A percentile compares a stretch with the other conserved stretches of the same genome.
phyloP scores from a whole-genome alignment of 208 protist species.

The Borovskyia barvae region DNA sequence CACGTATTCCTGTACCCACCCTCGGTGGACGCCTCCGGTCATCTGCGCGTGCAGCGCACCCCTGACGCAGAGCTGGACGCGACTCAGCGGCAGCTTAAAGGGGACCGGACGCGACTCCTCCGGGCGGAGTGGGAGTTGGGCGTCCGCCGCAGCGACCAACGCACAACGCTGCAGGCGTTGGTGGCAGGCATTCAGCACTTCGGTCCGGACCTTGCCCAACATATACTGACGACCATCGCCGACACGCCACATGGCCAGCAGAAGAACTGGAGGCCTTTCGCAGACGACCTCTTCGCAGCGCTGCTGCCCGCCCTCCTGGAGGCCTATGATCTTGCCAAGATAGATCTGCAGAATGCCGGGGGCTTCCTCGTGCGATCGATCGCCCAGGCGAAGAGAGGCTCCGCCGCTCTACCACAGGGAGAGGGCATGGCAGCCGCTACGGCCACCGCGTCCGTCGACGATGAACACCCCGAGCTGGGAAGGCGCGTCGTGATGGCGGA shows the following conservation, averaged over 20 bases:
- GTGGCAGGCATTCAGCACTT: conserved; percentile 71
- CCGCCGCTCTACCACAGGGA: not conserved
- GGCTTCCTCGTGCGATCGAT: conserved; percentile 58
- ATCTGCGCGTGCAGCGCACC: conserved; percentile 14
- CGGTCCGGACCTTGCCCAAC: conserved; percentile 68
- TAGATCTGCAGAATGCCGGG: conserved; percentile 34
- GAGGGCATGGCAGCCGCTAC: not conserved
- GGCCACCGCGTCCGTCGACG: not conserved
- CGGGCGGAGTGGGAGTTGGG: conserved; percentile 53
- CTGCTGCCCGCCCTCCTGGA: conserved; percentile 56
- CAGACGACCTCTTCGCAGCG: conserved; percentile 33
- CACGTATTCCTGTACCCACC: conserved; percentile 20
- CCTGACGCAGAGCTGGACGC: conserved; percentile 14
- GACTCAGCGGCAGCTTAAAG: conserved; percentile 15
- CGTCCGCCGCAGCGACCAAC: conserved; percentile 33
- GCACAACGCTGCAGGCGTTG: conserved; percentile 39
- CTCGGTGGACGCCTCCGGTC: conserved; percentile 12
- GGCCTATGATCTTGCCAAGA: conserved; percentile 46
- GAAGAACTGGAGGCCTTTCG: conserved; percentile 21
- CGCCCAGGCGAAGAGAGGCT: conserved; percentile 7
- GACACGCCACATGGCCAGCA: conserved; percentile 46
- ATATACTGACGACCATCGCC: conserved; percentile 52
- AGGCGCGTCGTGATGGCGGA: conserved; percentile 28
- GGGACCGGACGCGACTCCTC: conserved; percentile 23
- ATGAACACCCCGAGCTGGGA: too few species aligned